Evolutionary conservation across 176 grass and related monocot genomes (phyloP).

Genomic region (Aegilops tauschii): DNA sequence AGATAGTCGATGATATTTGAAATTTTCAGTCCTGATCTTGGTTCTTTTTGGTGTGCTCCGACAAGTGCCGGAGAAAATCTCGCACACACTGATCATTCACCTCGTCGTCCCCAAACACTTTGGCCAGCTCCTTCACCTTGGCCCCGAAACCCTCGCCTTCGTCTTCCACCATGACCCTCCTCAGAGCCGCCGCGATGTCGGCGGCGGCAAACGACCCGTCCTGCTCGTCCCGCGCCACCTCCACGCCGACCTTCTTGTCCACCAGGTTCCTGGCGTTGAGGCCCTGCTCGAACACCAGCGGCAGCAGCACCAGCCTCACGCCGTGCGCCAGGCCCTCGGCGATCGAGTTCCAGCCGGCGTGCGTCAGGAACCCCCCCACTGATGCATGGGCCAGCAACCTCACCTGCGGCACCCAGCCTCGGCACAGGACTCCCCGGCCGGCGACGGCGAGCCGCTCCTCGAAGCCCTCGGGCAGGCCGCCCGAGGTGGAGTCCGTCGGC

Average conservation of each 20-base stretch:
- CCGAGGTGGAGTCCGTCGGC: not conserved
- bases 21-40: not conserved
- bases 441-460: not conserved
- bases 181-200: conserved; percentile 43
- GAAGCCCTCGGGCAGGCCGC: conserved; percentile 40
- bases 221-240: conserved; percentile 45
- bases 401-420: conserved; percentile 55
- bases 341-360: conserved; percentile 59
- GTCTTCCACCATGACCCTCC: conserved; percentile 47
- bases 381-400: conserved; percentile 44
- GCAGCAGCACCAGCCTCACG: conserved; percentile 48
- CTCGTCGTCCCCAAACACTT: conserved; percentile 48
- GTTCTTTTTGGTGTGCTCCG: conserved; percentile 12
- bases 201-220: conserved; percentile 50
- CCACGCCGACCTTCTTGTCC: conserved; percentile 37
- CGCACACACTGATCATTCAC: conserved; percentile 39
- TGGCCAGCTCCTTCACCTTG: conserved; percentile 34
- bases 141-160: conserved; percentile 27
- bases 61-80: conserved; percentile 37
- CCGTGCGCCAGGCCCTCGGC: conserved; percentile 46
- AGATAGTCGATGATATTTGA: too few species aligned
- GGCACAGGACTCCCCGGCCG: conserved; percentile 31
- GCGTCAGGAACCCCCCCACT: conserved; percentile 58
- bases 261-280: conserved; percentile 53
- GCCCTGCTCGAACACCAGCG: conserved; percentile 62